Base-by-base conservation (phyloP, 805 yeast genomes). In the Candida ovalis region DNA sequence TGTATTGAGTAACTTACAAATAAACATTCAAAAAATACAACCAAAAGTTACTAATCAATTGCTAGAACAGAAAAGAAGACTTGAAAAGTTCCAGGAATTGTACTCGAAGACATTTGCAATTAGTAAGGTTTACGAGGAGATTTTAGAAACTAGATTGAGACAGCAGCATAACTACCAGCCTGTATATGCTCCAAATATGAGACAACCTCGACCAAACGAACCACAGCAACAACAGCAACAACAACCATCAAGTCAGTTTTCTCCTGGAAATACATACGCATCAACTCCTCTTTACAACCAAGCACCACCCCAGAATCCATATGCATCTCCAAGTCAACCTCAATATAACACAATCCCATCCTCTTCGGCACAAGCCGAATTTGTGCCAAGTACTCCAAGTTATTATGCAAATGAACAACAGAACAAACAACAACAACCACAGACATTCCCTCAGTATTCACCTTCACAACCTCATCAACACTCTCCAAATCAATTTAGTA, bases 41-140 rank as follows among this genome's bases (percentile, higher is more conserved):
- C 94, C 96, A 3, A 88, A 85, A 57, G 63, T 88, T 40, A 82
- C 83, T 47, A 72, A 73, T 39, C 76, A 84, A 13, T 66, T 87
- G 27, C 74, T 80, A 40, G 78, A 76, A 25, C 72, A 88, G 2
- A 74, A 77, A 28, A 75, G 76, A 33, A 82, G 78, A 54, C 80
- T 88, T 58, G 92, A 88, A 44, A 64, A 68, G 19, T 76, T 83
- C 52, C 76, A 86, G 53, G 88, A 86, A 42, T 73, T 87, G 80
- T 88, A 86, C 67, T 78, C 85, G 42, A 88, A 90, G 58, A 76
- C 90, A 46, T 83, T 86, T 46, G 82, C 89, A 4, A 83, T 88
- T 28, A 78, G 82, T 60, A 76, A 85, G 51, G 71, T 85, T n/a
- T 90, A 89, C 58, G 96, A 89, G 62, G 78, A 77, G 50, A 74